Evolutionary conservation across 1,284 basidiomycete species (phyloP), one percentile per base, ranked within the genome.

Genomic region (Apiotrichum laibachii): DNA sequence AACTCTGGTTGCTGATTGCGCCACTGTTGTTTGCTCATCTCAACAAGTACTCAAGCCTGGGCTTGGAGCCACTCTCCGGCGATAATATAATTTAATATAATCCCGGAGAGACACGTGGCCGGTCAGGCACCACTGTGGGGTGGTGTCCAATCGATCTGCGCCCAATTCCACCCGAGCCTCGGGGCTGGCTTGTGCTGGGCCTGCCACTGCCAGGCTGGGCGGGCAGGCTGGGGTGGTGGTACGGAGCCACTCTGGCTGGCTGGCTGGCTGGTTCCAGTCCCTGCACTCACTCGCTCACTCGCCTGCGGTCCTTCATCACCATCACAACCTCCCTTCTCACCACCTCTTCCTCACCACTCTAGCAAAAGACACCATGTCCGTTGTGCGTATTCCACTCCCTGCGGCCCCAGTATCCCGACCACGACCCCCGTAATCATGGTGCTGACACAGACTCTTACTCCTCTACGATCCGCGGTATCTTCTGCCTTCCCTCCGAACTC

Each of bases 291-390:
- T 16, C n/a, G 40, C 40, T 42, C 40, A n/a, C 40, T 42, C 40
- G 40, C 40, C 8, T 9, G 34, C 46, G 10, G 5, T 19, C 31
- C 46, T 19, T 19, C 35, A 50, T 34, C 35, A 26, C 22, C 49
- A 22, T 26, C 19, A 46, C 22, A 11, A 46, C 45, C 45, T 46
- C 47, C 49, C 47, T 35, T 45, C 50, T 53, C 45, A 31, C 26
- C 26, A 31, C n/a, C 50, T 33, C 55, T 42, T 26, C 55, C 13
- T 51, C 54, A 48, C 42, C 35, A 21, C 40, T 26, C 49, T 45
- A 40, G 19, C 47, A 50, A 50, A 46, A 45, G 42, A 22, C 40
- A 54, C 47, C 16, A 58, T 58, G 57, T 58, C 57, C 42, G 21
- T 58, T 35, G 57, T 58, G 51, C 52, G 57, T 58, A 42, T 21